Base-by-base conservation (phyloP, 345 rosid genomes). In the Euphorbia peplus region DNA sequence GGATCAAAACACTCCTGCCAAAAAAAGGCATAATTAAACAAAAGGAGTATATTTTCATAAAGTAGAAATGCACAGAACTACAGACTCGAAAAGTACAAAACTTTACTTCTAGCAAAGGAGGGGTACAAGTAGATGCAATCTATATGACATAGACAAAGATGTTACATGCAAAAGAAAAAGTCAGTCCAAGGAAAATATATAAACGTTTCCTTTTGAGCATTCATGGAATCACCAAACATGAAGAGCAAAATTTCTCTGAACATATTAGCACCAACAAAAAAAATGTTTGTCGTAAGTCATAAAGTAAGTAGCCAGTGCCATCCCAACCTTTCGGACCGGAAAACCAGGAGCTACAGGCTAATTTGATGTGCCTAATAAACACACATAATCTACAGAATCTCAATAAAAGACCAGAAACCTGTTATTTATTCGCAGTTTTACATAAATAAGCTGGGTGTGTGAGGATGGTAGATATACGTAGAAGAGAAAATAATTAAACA, bases 1-100 rank as follows among this genome's bases (percentile, higher is more conserved):
- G 99, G 98, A 83, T 90, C 95, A 78, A 95, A 95, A 76, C 98
- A 88, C 73, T 95, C 97, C 99, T 95, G 86, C 41, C 67, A 80
- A 73, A 62, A 50, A 68, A 55, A 52, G 28, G 55, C n/a, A 71
- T 30, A 54, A 75, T 76, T 42, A 80, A 59, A 47, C 44, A 63
- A 63, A 28, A n/a, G 12, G 8, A 25, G 15, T 25, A 29, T 5
- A 63, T 24, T 10, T 39, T 22, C 14, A 22, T 22, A 5, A 16
- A 62, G 25, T 46, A 28, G 30, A 52, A 24, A n/a, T n/a, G n/a
- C n/a, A n/a, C n/a, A n/a, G n/a, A 50, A 53, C 30, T 4, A 30
- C 8, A 48, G 32, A 57, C 52, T 15, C 5, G 10, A 13, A 1
- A 53, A 63, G 25, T 26, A 14, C 21, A 54, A 42, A 66, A 35